phyloP scores from a whole-genome alignment of 176 grass and related monocot species.

The Phragmites australis region DNA sequence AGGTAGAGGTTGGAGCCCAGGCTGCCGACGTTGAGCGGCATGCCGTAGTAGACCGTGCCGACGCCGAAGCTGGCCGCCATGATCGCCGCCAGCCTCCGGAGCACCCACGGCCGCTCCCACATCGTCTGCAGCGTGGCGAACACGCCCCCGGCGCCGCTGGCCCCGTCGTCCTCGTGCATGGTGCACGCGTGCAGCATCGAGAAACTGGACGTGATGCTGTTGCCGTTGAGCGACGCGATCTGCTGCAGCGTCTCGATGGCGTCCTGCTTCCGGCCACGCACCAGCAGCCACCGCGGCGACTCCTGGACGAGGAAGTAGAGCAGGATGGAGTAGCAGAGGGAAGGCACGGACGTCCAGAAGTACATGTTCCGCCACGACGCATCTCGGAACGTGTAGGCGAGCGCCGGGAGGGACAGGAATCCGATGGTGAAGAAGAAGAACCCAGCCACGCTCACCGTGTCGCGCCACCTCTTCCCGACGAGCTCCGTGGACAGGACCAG shows the following conservation, averaged over 20 bases:
- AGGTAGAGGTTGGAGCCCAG: slow-evolving; percentile 79
- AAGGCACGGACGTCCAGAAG: slow-evolving; percentile 69
- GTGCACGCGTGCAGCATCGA: slow-evolving; percentile 58
- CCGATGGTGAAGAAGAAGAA: slow-evolving; percentile 81
- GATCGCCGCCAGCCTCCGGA: slow-evolving; percentile 61
- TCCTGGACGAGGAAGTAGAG: slow-evolving; percentile 61
- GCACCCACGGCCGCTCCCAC: slow-evolving; percentile 66
- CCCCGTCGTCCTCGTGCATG: slow-evolving; percentile 12
- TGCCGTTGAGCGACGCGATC: slow-evolving; percentile 52
- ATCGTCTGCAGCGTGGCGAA: slow-evolving; percentile 58
- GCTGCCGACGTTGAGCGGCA: slow-evolving; percentile 92
- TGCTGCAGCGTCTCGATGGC: slow-evolving; percentile 63
- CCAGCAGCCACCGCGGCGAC: slow-evolving; percentile 89
- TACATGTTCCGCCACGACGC: slow-evolving; percentile 76
- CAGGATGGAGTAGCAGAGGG: slow-evolving; percentile 60
- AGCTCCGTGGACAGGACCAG: slow-evolving; percentile 84
- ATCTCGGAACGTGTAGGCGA: slow-evolving; percentile 58
- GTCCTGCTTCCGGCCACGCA: slow-evolving; percentile 76
- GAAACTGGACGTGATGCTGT: slow-evolving; percentile 72
- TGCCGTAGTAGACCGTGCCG: slow-evolving; percentile 84
- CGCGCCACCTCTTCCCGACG: slow-evolving; percentile 76
- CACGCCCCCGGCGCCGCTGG: not conserved
- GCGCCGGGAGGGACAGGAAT: slow-evolving; percentile 78
- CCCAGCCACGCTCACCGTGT: slow-evolving; percentile 60
- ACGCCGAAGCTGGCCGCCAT: slow-evolving; percentile 68